Conservation (phyloP, 305 asterid species). For the Plantago lanceolata region DNA sequence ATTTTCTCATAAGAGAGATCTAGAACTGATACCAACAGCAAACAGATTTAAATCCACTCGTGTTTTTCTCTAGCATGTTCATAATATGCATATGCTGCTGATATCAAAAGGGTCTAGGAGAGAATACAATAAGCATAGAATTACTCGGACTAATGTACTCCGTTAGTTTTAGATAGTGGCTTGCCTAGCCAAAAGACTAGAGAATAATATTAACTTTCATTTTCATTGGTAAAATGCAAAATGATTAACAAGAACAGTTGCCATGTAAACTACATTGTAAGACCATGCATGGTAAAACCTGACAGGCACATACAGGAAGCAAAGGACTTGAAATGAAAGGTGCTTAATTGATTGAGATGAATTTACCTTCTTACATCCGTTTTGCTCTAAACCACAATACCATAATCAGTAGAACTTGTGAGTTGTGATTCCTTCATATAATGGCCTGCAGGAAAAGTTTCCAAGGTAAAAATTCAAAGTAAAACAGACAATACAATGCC, state of each 20-base stretch:
- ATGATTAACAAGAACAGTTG: background rate
- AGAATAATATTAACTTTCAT: constrained; percentile 9
- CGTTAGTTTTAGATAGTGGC: constrained; percentile 5
- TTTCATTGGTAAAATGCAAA: constrained; percentile 3
- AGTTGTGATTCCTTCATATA: background rate
- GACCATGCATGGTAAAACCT: background rate
- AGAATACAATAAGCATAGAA: constrained; percentile 2
- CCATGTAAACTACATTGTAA: background rate
- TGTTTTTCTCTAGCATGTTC: constrained; percentile 27
- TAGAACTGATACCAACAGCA: constrained; percentile 34
- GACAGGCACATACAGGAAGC: background rate
- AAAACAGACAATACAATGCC: background rate
- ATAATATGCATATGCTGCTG: constrained; percentile 18
- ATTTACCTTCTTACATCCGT: background rate
- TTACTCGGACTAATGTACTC: constrained; percentile 7
- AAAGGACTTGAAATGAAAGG: background rate
- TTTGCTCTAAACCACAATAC: background rate
- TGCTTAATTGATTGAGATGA: background rate
- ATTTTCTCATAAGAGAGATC: constrained; percentile 20
- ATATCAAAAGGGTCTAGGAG: constrained; percentile 1
- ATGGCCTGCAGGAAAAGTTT: background rate
- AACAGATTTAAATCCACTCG: constrained; percentile 23
- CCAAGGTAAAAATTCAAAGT: background rate
- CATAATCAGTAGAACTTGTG: background rate
- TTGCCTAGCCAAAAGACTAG: constrained; percentile 4